Base-by-base conservation (phyloP, 768 basidiomycete genomes). In the Tricholoma bakamatsutake region DNA sequence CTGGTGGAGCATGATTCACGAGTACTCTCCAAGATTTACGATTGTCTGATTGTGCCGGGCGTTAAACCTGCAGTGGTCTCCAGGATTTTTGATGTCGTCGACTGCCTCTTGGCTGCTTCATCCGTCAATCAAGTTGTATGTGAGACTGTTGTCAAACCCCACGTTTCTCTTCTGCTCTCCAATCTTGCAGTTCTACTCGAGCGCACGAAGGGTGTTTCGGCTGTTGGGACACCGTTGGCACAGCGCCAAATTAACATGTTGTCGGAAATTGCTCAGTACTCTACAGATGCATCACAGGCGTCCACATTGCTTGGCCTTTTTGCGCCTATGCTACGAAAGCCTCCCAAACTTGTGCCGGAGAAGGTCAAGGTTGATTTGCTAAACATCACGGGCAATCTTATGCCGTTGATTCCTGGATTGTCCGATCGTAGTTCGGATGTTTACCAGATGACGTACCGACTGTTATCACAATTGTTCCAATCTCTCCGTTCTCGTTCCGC, bases 21-120 rank as follows among this genome's bases (percentile, higher is more conserved):
- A 4, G 77, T 88, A 1, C 69, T 99, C 12, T 85, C 86, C 6
- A 87, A 90, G 66, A 72, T 96, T 4, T 93, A 91, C 66, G 81
- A 81, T 54, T 96, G 93, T 64, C 75, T 98, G 8, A 72, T 87
- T 3, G 90, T 88, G 0, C 78, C 83, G 5, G 90, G 88, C 57
- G 93, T 97, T 69, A 97, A 98, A 68, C 85, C 93, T 1, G 70
- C 81, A 0, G 95, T 98, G 13, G 75, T 96, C 42, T 79, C 79
- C 12, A 82, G 83, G 52, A 79, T 98, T 4, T 88, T 96, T 61
- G 95, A 98, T 64, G 84, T 96, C 56, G 76, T 94, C 48, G 90
- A 93, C 42, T 78, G 77, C 33, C 68, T 98, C 0, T 73, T 90
- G 50, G 75, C 66, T 3, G 73, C 80, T 28, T 80, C 87, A 2